A percentile compares a stretch with the other conserved stretches of the same genome.
Evolutionary conservation across 208 protist species (phyloP).

Genomic region (Leishmania major): DNA sequence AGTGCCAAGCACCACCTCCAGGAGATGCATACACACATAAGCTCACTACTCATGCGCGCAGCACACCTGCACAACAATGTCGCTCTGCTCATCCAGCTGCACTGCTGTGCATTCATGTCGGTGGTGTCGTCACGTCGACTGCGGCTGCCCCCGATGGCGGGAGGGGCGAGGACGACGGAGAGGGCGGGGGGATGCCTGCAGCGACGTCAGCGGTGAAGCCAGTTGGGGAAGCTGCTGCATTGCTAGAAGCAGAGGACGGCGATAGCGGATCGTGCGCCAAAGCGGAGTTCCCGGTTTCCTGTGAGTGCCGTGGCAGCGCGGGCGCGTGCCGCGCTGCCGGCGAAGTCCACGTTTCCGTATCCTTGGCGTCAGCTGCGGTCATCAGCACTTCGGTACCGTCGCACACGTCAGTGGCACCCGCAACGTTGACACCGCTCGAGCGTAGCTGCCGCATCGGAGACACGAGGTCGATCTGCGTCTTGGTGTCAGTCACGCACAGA

Average conservation of each 20-base stretch:
- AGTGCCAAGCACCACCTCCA: background rate
- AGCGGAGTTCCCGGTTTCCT: background rate
- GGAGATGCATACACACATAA: background rate
- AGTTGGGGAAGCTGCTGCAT: background rate
- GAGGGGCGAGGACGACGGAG: background rate
- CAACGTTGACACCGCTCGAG: background rate
- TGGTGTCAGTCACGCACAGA: constrained; percentile 6
- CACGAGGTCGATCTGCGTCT: constrained; percentile 2
- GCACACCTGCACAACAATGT: background rate
- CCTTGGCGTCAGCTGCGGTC: background rate
- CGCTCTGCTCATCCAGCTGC: background rate
- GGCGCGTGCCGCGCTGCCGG: background rate
- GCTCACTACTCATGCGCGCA: background rate
- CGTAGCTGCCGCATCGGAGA: background rate
- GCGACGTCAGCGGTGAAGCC: background rate
- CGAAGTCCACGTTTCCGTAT: background rate
- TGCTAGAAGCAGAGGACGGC: background rate
- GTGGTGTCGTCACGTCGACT: background rate
- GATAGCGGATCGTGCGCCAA: background rate
- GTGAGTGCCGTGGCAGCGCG: background rate
- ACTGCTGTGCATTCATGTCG: background rate
- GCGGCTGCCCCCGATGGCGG: background rate
- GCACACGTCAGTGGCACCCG: background rate
- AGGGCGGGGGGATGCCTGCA: background rate
- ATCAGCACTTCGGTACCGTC: background rate